Evolutionary conservation across 805 yeast genomes (phyloP), one percentile per base, ranked within the genome.

Genomic region (Ogataea salicorniae): DNA sequence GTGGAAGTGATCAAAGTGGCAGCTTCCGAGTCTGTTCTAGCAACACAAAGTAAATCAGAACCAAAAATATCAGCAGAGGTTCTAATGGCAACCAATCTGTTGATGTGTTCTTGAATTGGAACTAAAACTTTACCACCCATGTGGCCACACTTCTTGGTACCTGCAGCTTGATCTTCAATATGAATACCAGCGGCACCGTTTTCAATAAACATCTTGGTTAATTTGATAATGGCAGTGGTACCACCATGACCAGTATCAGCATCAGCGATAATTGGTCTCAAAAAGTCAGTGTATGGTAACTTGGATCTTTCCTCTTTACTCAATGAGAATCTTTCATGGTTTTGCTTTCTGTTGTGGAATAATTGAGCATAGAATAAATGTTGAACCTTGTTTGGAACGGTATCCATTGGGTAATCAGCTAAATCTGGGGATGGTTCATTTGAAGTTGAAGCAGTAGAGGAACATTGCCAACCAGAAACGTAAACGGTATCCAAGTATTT

Each of bases 191-290:
- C 97, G 48, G 98, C 99, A 70, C 98, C 98, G 62, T 95, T 83
- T 75, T 92, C 98, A 60, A 92, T 87, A 66, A 92, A 92, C 82
- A 92, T 77, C 75, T 92, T 92, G 62, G 97, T 90, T 68, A 92
- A 80, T 73, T 92, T 92, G 73, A 90, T 85, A 58, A 89, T 89
- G 48, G 98, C 98, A 50, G 98, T 91, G 60, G 90, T 78, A 67
- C 99, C 98, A 72, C 99, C 99, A 69, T 92, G 98, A 59, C 99
- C 99, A 49, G 98, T 94, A 72, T 92, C 99, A 57, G 92, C 99
- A 68, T 92, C 99, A 39, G 98, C 98, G 60, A 92, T 78, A 59
- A 92, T 88, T 49, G 99, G 99, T 61, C 97, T 82, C 66, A 92
- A 72, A 70, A 86, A 92, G 73, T 92, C 99, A 47, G 75, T 84